Conservation (phyloP, 2,329 filamentous ascomycete species). For the Dactylellina drechsleri region DNA sequence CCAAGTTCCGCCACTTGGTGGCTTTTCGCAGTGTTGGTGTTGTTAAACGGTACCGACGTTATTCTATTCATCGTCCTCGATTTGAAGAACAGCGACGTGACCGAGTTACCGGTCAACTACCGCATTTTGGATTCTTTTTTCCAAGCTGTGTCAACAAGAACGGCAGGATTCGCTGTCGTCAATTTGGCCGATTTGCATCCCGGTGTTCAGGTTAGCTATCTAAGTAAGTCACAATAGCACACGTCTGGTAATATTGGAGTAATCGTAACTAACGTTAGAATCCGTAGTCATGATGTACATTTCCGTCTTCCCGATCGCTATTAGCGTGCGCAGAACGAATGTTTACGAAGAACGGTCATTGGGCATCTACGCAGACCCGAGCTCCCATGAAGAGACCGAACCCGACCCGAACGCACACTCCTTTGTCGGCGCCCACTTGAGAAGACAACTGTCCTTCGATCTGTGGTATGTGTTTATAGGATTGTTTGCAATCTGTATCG, state of each 20-base stretch:
- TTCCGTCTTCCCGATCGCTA: slow-evolving; percentile 94
- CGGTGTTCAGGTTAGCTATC: slow-evolving; percentile 89
- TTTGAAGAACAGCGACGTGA: slow-evolving; percentile 76
- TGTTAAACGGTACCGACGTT: slow-evolving; percentile 84
- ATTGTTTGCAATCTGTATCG: slow-evolving; percentile 89
- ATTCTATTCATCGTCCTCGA: slow-evolving; percentile 94
- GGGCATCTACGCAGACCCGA: slow-evolving; percentile 71
- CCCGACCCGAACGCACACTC: slow-evolving; percentile 73
- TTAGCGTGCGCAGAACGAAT: slow-evolving; percentile 91
- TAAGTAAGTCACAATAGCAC: slow-evolving; percentile 64
- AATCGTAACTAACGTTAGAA: slow-evolving; percentile 4
- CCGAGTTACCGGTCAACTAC: slow-evolving; percentile 74
- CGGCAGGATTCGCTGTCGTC: slow-evolving; percentile 86
- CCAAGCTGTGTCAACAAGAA: slow-evolving; percentile 87
- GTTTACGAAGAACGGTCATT: slow-evolving; percentile 93
- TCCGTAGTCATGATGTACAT: slow-evolving; percentile 93
- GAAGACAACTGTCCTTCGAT: slow-evolving; percentile 93
- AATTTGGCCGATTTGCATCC: slow-evolving; percentile 82
- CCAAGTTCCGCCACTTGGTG: slow-evolving; percentile 93
- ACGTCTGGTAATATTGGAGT: background rate
- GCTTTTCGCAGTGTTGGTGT: slow-evolving; percentile 85
- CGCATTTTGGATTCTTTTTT: slow-evolving; percentile 88
- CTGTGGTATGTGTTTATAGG: slow-evolving; percentile 96
- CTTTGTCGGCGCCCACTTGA: slow-evolving; percentile 90
- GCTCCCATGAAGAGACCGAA: slow-evolving; percentile 62